phyloP scores from a whole-genome alignment of 1,284 basidiomycete species.

The Cryptococcus neoformans region DNA sequence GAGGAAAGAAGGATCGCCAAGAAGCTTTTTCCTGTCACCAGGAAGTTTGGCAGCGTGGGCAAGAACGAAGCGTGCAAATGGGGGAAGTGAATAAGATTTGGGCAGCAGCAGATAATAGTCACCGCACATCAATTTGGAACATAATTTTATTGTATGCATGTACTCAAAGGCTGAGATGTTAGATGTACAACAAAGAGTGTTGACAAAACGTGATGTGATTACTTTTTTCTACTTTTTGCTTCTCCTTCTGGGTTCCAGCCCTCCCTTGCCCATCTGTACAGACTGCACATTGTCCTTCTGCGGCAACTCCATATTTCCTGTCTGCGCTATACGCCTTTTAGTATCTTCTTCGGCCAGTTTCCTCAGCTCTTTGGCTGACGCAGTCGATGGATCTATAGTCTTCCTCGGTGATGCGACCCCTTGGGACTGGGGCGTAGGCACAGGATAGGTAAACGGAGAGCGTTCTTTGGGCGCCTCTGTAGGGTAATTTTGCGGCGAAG shows the following conservation, averaged over 20 bases:
- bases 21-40: slow-evolving; percentile 7
- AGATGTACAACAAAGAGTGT: neutral
- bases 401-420: slow-evolving; percentile 24
- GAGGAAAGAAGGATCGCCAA: slow-evolving; percentile 13
- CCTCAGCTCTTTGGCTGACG: slow-evolving; percentile 30
- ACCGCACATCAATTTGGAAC: neutral
- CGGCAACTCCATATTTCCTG: slow-evolving; percentile 9
- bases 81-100: neutral
- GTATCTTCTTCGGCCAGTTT: slow-evolving; percentile 43
- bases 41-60: slow-evolving; percentile 17
- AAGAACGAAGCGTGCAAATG: slow-evolving; percentile 4
- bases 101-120: neutral
- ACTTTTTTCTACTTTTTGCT: neutral
- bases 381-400: slow-evolving; percentile 29
- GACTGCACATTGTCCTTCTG: neutral
- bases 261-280: slow-evolving; percentile 1
- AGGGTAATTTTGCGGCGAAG: neutral
- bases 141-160: slow-evolving; percentile 1
- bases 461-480: neutral
- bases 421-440: slow-evolving; percentile 21
- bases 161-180: neutral
- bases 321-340: slow-evolving; percentile 34
- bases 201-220: neutral
- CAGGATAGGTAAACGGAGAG: slow-evolving; percentile 8
- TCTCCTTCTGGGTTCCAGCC: slow-evolving; percentile 5